Base-by-base conservation (phyloP, 106 monocot genomes). In the Allium fistulosum region DNA sequence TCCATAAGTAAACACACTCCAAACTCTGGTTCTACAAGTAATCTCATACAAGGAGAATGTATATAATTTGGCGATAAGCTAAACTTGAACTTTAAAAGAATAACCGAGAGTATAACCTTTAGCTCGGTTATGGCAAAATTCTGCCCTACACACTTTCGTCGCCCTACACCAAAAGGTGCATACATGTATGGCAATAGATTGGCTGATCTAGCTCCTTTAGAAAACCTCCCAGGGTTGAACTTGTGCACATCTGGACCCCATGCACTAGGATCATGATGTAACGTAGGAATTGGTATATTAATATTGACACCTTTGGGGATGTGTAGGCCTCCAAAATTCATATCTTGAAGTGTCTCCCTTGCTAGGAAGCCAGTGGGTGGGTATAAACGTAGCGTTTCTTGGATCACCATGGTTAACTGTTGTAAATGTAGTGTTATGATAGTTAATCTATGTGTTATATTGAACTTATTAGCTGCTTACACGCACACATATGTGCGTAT, bases 331-430 rank as follows among this genome's bases (percentile, higher is more conserved):
- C 90, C 94, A 6, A 94, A 62, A 50, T 73, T 72, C 82, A 94
- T 74, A 15, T 90, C 94, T 48, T 74, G 67, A 11, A 94, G 77
- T 3, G 86, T 63, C 76, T 84, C 87, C 51, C 94, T 73, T 7
- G 74, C 68, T 16, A 94, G 69, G 27, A 76, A 63, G 11, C 79
- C 63, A 4, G 78, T 75, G 2, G 90, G 84, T 0, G 94, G 94
- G 48, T 84, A 94, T 6, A 94, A 71, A 17, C 94, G 74, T 8
- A 94, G 70, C 0, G 90, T 78, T 53, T 94, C 94, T 61, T 90
- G 90, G 48, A 94, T 94, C 65, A 94, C 87, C 84, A 82, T 84
- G 2, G 78, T 87, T 17, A 94, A 17, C 94, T 94, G 75, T 15
- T 48, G 48, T n/a, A 64, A 64, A 48, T 3, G 16, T 64, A 64